These are phyloP conservation scores for Sugiyamaella novakii DNA, from an alignment of 1,139 yeast genomes.

Conservation along the genomic window DNA sequence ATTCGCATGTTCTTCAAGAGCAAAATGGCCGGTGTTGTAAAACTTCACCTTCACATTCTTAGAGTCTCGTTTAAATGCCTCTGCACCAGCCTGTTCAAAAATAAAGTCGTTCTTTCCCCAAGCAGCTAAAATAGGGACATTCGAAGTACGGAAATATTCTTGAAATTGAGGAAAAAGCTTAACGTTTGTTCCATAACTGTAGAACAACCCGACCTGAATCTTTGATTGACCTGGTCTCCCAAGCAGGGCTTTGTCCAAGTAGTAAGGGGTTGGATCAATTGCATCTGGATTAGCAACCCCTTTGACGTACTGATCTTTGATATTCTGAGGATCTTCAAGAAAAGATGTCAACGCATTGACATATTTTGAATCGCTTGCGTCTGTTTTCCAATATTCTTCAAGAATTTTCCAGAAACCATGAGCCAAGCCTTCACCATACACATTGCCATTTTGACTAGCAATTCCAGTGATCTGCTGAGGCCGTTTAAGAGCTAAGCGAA, in stretches of 20 bases:
- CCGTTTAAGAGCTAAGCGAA: slow-evolving; percentile 43
- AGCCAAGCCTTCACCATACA: slow-evolving; percentile 48
- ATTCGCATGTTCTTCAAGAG: slow-evolving; percentile 41
- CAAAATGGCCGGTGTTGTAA: slow-evolving; percentile 48
- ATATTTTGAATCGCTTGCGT: slow-evolving; percentile 25
- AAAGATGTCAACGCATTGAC: slow-evolving; percentile 30
- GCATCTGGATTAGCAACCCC: slow-evolving; percentile 38
- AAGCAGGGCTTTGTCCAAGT: slow-evolving; percentile 41
- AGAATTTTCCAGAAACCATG: slow-evolving; percentile 46
- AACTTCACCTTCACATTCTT: slow-evolving; percentile 38
- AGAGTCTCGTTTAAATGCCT: slow-evolving; percentile 43
- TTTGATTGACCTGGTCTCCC: slow-evolving; percentile 37
- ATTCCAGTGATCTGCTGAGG: slow-evolving; percentile 42
- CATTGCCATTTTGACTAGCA: slow-evolving; percentile 50
- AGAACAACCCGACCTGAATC: slow-evolving; percentile 43
- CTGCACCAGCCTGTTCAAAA: slow-evolving; percentile 45
- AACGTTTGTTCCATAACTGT: slow-evolving; percentile 45
- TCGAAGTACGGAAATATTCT: slow-evolving; percentile 40
- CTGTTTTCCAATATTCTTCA: slow-evolving; percentile 40
- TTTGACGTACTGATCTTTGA: slow-evolving; percentile 39
- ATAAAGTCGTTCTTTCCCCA: slow-evolving; percentile 52
- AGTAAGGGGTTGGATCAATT: slow-evolving; percentile 44
- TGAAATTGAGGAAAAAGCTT: slow-evolving; percentile 46
- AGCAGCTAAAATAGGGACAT: slow-evolving; percentile 45
- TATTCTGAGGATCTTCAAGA: slow-evolving; percentile 32